Base-by-base conservation (phyloP, 495 filamentous ascomycete genomes). In the Aspergillus bertholletiae region DNA sequence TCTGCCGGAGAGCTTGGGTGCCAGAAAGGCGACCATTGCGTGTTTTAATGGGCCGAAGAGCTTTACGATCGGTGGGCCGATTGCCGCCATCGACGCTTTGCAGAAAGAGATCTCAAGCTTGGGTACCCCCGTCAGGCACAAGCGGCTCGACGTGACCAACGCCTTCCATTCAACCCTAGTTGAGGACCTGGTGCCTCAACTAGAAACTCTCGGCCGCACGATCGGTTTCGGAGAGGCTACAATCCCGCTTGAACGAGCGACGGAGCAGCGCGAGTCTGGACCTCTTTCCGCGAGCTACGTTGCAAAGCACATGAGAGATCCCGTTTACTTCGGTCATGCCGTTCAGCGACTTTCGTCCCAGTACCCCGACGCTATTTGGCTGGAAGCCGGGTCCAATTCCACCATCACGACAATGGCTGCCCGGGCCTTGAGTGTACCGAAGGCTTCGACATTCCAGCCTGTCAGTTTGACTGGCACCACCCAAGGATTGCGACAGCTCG, bases 361-460 rank as follows among this genome's bases (percentile, higher is more conserved):
- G 4, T 67, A 73, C 44, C 61, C 66, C 0, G 34, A 59, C 0
- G 66, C 65, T 15, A 66, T 78, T 9, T 83, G 70, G 66, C 66
- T 83, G 0, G 81, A 84, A 50, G 78, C 79, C 21, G 80, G 80
- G 0, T 79, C 78, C 2, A 67, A 62, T 24, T 78, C 79, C 0
- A 70, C 74, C 0, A 66, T 83, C 18, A 80, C 73, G 0, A 50
- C 50, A 1, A 80, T 83, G 72, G 70, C 67, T 1, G 57, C 65
- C 27, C 63, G 72, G 1, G 70, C 72, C 8, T 27, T 77, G 0
- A 57, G 23, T 1, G 43, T 40, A 5, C 24, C 28, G 8, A 37
- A 23, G 0, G 22, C 27, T 21, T 54, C 60, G 30, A 53, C 58
- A 17, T 83, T 82, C 57, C 74, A 79, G 47, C 32, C 71, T 0